Base-by-base conservation (phyloP, 2,329 filamentous ascomycete species). In the Orbilia blumenaviensis region DNA sequence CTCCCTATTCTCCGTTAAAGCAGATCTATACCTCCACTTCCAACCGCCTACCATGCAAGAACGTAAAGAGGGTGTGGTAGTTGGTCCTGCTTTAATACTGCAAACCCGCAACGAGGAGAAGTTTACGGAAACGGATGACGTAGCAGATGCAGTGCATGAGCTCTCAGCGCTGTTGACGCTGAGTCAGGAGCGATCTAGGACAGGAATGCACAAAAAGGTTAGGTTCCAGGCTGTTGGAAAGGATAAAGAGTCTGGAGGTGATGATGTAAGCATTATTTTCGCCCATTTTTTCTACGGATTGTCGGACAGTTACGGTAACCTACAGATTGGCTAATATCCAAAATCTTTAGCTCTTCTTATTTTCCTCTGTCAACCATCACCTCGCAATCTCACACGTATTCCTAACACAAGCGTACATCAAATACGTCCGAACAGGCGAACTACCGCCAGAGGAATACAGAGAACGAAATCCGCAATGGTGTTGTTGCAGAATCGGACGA, bases 341-440 rank as follows among this genome's bases (percentile, higher is more conserved):
- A n/a, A 3, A 12, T 36, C 18, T n/a, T 1, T 27, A 71, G 79
- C 73, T 80, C 21, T 80, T 79, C 44, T 68, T 80, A 29, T 61
- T 80, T 25, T 80, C 79, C 46, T 63, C 67, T 18, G 73, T 80
- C 38, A 79, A 81, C 66, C 76, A 79, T 44, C 80, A 81, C 50
- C 50, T 81, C 34, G 77, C 79, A 4, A 75, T 81, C 58, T 78
- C 79, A 16, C 78, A 79, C 41, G 67, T 78, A 21, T 78, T 78
- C 48, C 62, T 81, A 27, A 77, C 78, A 21, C 76, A 79, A 21
- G 77, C 79, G 32, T 81, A 80, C 56, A 42, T 80, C 42, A 76
- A 77, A 50, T 80, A 78, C 64, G 63, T 81, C 61, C 74, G 78
- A 66, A 80, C 80, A 0, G 80, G 79, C 41, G 68, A 78, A 44